phyloP scores from a whole-genome alignment of 1,284 basidiomycete genomes.

The Caloboletus inedulis region DNA sequence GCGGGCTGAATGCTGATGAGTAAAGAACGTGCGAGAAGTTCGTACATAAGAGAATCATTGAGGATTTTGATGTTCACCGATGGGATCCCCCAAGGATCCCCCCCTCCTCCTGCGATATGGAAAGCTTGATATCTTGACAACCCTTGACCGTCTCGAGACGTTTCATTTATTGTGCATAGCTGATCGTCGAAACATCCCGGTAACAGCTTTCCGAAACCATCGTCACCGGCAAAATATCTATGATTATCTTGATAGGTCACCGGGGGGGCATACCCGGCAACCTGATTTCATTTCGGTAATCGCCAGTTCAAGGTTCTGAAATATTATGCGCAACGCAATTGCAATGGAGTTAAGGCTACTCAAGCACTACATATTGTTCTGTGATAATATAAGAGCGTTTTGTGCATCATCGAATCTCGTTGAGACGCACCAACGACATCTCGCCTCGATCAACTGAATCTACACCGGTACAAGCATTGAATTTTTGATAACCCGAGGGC shows the following conservation, averaged over 20 bases:
- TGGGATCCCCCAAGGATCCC: background rate
- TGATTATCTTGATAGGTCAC: slow-evolving; percentile 9
- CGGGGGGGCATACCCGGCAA: slow-evolving; percentile 7
- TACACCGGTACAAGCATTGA: background rate
- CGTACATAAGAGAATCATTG: background rate
- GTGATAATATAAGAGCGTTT: slow-evolving; percentile 2
- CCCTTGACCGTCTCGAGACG: background rate
- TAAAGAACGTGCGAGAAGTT: background rate
- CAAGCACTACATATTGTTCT: background rate
- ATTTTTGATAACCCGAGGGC: background rate
- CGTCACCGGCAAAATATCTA: slow-evolving; percentile 9
- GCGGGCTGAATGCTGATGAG: background rate
- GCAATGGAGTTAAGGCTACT: slow-evolving; percentile 5
- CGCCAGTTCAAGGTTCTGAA: slow-evolving; percentile 9
- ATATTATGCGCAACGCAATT: background rate
- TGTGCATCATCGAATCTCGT: background rate
- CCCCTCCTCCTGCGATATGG: background rate
- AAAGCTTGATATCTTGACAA: background rate
- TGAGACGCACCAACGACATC: slow-evolving; percentile 11
- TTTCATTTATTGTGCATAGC: slow-evolving; percentile 5
- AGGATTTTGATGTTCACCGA: background rate
- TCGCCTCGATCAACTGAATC: background rate
- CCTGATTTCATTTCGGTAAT: slow-evolving; percentile 30
- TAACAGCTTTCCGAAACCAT: background rate
- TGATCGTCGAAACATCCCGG: slow-evolving; percentile 14